Evolutionary conservation across 2,329 filamentous ascomycete species (phyloP).

Genomic region (Neofusicoccum umdonicola): DNA sequence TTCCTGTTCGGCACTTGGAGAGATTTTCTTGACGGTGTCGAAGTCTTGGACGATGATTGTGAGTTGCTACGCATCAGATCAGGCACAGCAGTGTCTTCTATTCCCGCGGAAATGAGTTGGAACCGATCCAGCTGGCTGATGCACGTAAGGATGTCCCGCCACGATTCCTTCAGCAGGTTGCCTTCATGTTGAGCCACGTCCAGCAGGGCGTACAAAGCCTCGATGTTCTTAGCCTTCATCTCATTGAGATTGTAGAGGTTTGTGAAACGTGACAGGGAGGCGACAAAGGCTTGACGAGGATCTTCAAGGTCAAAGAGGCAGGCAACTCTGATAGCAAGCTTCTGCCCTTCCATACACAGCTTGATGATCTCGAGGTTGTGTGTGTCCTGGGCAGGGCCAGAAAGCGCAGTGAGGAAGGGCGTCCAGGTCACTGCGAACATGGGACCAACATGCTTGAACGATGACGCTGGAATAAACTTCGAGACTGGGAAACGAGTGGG

Average conservation of each 20-base stretch:
- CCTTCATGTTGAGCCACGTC: conserved; percentile 93
- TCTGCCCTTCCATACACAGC: conserved; percentile 92
- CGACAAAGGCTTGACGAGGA: conserved; percentile 92
- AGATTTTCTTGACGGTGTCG: conserved; percentile 68
- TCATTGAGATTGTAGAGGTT: conserved; percentile 95
- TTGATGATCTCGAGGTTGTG: conserved; percentile 91
- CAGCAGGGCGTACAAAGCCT: conserved; percentile 85
- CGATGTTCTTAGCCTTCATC: conserved; percentile 93
- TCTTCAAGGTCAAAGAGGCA: conserved; percentile 92
- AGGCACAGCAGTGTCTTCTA: conserved; percentile 87
- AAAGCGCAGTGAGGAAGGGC: conserved; percentile 94
- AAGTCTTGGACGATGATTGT: conserved; percentile 45
- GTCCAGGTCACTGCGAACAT: conserved; percentile 99
- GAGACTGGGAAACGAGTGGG: conserved; percentile 65
- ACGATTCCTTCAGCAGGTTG: conserved; percentile 82
- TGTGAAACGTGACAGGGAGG: conserved; percentile 86
- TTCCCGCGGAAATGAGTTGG: conserved; percentile 90
- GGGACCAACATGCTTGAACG: conserved; percentile 89
- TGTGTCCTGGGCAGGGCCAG: conserved; percentile 87
- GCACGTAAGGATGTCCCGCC: conserved; percentile 92
- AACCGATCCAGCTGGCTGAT: conserved; percentile 94
- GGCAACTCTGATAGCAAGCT: conserved; percentile 86
- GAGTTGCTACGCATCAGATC: conserved; percentile 48
- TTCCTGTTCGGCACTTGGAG: conserved; percentile 56
- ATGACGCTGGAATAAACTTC: conserved; percentile 87